Percentiles rank a stretch among this genome's conserved stretches.
Conservation (phyloP, 176 grass and related monocot genomes). For the Raddia guianensis region DNA sequence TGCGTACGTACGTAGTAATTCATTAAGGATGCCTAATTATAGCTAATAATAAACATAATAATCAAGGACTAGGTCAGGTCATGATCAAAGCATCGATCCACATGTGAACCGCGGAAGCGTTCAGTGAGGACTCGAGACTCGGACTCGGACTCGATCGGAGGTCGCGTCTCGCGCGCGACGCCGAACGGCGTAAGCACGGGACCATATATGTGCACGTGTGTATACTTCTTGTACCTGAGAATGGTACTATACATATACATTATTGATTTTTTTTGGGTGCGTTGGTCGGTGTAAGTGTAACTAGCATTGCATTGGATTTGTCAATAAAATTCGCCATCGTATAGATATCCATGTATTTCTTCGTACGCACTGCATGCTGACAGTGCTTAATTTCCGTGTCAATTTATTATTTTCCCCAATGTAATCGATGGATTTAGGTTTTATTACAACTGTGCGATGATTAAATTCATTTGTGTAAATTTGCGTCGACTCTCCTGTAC, state of each 20-base stretch:
- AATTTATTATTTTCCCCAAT: too few relatives aligned
- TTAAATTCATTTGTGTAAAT: background rate
- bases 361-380: too few relatives aligned
- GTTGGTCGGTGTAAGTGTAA: slow-evolving; percentile 5
- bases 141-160: background rate
- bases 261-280: background rate
- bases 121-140: slow-evolving; percentile 36
- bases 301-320: background rate
- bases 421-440: too few relatives aligned
- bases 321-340: background rate
- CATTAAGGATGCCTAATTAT: background rate
- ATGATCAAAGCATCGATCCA: background rate
- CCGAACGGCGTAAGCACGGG: background rate
- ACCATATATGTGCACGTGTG: slow-evolving; percentile 28
- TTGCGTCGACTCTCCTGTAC: background rate
- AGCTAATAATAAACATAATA: background rate
- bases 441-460: too few relatives aligned
- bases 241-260: background rate
- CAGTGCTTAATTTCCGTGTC: too few relatives aligned
- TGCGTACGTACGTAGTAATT: background rate
- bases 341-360: too few relatives aligned
- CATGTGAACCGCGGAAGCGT: slow-evolving; percentile 44
- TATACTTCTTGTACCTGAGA: background rate
- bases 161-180: background rate
- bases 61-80: slow-evolving; percentile 47